Base-by-base conservation (phyloP, 2,329 filamentous ascomycete genomes). In the Fusarium oligoseptatum region DNA sequence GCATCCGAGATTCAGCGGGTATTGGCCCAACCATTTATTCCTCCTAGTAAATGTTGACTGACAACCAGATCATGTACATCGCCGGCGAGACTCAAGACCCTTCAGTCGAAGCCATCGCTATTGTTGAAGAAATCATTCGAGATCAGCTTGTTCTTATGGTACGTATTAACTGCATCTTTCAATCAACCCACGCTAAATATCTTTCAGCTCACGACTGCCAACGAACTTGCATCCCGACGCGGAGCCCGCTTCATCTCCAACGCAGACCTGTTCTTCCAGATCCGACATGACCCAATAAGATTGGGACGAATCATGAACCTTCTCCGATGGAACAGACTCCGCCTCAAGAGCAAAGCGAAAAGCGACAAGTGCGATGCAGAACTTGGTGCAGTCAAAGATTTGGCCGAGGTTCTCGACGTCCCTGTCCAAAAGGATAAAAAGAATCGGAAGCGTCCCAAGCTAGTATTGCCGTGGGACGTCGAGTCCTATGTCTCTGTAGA, bases 281-380 rank as follows among this genome's bases (percentile, higher is more conserved):
- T 98, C 81, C 94, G 97, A 62, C 95, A 98, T 82, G 96, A 99
- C 84, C 93, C 94, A 76, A 94, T 95, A 69, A 98, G 98, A 81
- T 95, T 98, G 39, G 97, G 94, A 0, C 94, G 97, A 0, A 90
- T 99, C 2, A 93, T 95, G 32, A 97, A 95, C 4, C 98, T 98
- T 80, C 89, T 99, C 2, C 97, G 94, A 1, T 98, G 97, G 97
- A 98, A 98, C 84, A 95, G 98, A 81, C 95, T 98, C 20, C 93
- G 96, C 60, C 98, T 98, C 84, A 97, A 95, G 77, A 95, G 97
- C 78, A 97, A 97, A 81, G 96, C 98, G 82, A 94, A 92, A 0
- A 95, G 98, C 81, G 96, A 98, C 84, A 98, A 98, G 83, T 95
- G 91, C 3, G n/a, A 34, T 22, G 29, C 52, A 3, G 52, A 57